These are phyloP conservation scores for Phlegmacium glaucopus DNA, from an alignment of 768 basidiomycete genomes.

Conservation along the genomic window DNA sequence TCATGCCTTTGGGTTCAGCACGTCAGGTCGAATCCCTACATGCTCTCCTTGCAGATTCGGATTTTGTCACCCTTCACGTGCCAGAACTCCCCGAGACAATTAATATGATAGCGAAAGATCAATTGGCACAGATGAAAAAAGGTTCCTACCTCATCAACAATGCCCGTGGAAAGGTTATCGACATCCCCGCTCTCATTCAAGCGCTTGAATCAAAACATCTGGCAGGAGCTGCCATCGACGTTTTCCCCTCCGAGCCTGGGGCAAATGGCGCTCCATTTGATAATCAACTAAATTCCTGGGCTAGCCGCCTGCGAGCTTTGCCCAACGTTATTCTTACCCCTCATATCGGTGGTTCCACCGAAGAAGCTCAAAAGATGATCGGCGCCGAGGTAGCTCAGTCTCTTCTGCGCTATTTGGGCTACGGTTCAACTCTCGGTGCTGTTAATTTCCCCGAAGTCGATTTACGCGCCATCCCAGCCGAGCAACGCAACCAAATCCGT, in stretches of 20 bases:
- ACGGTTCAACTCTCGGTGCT: constrained; percentile 85
- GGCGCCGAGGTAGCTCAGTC: constrained; percentile 91
- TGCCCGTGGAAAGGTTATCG: constrained; percentile 92
- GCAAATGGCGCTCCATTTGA: constrained; percentile 89
- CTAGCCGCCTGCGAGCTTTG: constrained; percentile 65
- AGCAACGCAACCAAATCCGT: constrained; percentile 78
- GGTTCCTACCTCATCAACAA: constrained; percentile 98
- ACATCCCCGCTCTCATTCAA: constrained; percentile 85
- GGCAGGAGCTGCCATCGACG: constrained; percentile 87
- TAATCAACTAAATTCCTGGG: constrained; percentile 85
- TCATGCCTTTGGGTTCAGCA: constrained; percentile 97
- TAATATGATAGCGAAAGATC: constrained; percentile 79
- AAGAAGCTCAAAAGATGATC: constrained; percentile 97
- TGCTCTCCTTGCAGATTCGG: constrained; percentile 71
- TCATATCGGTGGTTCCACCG: constrained; percentile 98
- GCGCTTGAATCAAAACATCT: constrained; percentile 84
- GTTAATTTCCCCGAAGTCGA: constrained; percentile 99
- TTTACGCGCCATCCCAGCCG: constrained; percentile 84
- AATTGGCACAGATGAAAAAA: constrained; percentile 90
- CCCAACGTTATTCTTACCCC: constrained; percentile 96
- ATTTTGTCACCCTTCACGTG: constrained; percentile 95
- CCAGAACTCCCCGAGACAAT: constrained; percentile 95
- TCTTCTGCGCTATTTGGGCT: constrained; percentile 85
- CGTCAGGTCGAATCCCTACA: constrained; percentile 82
- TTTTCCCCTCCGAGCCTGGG: constrained; percentile 92